These are phyloP conservation scores for Lasiodiplodia sp. DNA, from an alignment of 2,329 filamentous ascomycete species.

Conservation along the genomic window DNA sequence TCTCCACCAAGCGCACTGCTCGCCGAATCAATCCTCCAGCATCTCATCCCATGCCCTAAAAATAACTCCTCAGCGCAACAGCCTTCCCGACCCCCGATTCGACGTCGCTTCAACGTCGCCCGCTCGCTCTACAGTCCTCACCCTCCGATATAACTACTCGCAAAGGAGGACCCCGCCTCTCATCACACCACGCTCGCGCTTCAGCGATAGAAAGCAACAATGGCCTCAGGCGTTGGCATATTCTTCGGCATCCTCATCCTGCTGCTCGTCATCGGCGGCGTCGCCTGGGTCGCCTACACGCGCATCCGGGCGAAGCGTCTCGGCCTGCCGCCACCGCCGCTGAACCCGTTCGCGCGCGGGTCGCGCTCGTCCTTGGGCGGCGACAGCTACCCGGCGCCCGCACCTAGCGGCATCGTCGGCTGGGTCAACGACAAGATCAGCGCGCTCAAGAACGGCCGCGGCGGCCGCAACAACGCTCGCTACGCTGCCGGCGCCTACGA, in stretches of 20 bases:
- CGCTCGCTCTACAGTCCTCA: neutral
- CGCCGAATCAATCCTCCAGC: slow-evolving; percentile 5
- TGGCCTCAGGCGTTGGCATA: slow-evolving; percentile 29
- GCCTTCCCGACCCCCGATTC: neutral
- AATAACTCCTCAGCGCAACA: slow-evolving; percentile 17
- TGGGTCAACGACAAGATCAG: slow-evolving; percentile 75
- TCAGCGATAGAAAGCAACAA: neutral
- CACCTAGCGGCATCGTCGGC: slow-evolving; percentile 68
- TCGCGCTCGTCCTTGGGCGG: slow-evolving; percentile 39
- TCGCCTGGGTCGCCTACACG: slow-evolving; percentile 72
- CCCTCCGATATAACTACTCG: neutral
- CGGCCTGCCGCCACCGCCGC: slow-evolving; percentile 74
- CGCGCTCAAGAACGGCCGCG: slow-evolving; percentile 65
- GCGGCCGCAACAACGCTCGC: slow-evolving; percentile 54
- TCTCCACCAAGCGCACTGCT: neutral
- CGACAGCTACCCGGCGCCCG: slow-evolving; percentile 53
- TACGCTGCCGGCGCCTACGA: slow-evolving; percentile 77
- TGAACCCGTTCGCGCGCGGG: slow-evolving; percentile 70
- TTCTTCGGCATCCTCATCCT: slow-evolving; percentile 73
- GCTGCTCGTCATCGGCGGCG: slow-evolving; percentile 70
- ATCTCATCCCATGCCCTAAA: slow-evolving; percentile 24
- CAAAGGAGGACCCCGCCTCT: neutral
- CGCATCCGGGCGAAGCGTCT: slow-evolving; percentile 76
- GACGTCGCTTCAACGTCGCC: neutral
- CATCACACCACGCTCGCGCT: neutral